Percentiles rank a stretch among this genome's conserved stretches.
Conservation (phyloP, 2,329 filamentous ascomycete genomes). For the Neobulgaria alba region DNA sequence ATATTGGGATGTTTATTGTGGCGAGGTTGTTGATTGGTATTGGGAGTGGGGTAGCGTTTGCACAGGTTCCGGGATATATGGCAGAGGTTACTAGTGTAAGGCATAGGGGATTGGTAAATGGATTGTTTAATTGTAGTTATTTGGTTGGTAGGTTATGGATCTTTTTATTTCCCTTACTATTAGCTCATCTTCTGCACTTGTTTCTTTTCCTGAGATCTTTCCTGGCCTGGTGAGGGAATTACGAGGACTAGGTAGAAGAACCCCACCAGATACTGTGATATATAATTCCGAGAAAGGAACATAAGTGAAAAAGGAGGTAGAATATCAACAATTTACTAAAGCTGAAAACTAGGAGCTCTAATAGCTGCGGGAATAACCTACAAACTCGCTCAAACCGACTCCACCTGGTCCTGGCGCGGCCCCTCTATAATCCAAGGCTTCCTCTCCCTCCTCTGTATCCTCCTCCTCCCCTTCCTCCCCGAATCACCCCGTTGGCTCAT, state of each 20-base stretch:
- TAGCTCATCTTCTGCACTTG: too few species aligned
- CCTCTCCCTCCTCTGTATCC: constrained; percentile 19
- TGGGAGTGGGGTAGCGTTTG: constrained; percentile 15
- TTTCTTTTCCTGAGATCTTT: too few species aligned
- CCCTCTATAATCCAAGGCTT: constrained; percentile 27
- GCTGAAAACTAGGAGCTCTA: too few species aligned
- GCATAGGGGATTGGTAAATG: constrained; percentile 38
- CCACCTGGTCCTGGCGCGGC: constrained; percentile 31
- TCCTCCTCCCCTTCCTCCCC: constrained; percentile 19
- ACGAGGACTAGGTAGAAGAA: too few species aligned
- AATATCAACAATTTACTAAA: too few species aligned
- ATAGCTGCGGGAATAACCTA: constrained; percentile 31
- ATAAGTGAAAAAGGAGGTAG: too few species aligned
- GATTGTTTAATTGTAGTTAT: constrained; percentile 33
- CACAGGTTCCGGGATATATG: constrained; percentile 39
- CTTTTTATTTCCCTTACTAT: too few species aligned
- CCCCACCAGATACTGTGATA: too few species aligned
- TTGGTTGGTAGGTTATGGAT: constrained; percentile 13
- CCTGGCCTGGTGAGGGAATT: too few species aligned
- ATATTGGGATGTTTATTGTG: constrained; percentile 21
- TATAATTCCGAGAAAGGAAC: too few species aligned
- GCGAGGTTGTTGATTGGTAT: constrained; percentile 18
- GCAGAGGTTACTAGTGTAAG: constrained; percentile 39
- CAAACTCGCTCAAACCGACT: constrained; percentile 29
- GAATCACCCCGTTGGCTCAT: constrained; percentile 22